Percentiles rank a stretch among this genome's conserved stretches.
Conservation (phyloP, 225 moss, liverwort and hornwort species). For the Polytrichum commune region DNA sequence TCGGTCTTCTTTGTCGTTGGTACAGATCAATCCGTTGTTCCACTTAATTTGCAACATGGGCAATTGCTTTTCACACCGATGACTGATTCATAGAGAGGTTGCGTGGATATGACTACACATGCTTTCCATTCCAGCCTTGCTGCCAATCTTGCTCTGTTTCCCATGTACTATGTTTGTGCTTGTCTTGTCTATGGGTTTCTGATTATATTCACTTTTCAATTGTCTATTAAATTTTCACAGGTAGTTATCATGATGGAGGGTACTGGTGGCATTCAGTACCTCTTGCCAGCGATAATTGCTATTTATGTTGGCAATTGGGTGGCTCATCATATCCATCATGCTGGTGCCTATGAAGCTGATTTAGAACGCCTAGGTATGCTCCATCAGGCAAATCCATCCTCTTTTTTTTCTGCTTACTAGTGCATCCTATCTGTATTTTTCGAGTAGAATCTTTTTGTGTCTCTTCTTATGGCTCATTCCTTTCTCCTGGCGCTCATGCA, state of each 20-base stretch:
- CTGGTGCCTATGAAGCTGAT: constrained; percentile 84
- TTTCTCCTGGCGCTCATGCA: too few relatives aligned
- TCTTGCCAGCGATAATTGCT: constrained; percentile 76
- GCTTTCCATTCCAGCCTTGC: too few relatives aligned
- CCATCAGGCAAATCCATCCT: not conserved
- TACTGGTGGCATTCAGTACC: constrained; percentile 79
- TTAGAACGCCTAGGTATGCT: constrained; percentile 58
- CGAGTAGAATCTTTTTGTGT: too few relatives aligned
- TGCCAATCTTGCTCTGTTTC: not conserved
- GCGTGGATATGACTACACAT: too few relatives aligned
- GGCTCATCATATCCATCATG: constrained; percentile 77
- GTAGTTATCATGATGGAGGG: constrained; percentile 86
- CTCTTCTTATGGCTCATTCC: too few relatives aligned
- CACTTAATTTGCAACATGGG: too few relatives aligned
- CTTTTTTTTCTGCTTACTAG: not conserved
- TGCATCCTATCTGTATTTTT: too few relatives aligned
- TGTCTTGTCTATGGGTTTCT: too few relatives aligned
- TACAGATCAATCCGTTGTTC: constrained; percentile 8
- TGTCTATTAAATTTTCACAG: constrained; percentile 15
- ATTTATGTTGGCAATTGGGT: constrained; percentile 86
- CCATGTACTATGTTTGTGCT: too few relatives aligned
- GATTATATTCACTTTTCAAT: too few relatives aligned
- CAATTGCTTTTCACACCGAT: not conserved
- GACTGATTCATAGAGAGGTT: not conserved
- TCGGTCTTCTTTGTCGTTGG: constrained; percentile 80